These are phyloP conservation scores for Gossypium mustelinum DNA, from an alignment of 345 rosid species.

Conservation along the genomic window DNA sequence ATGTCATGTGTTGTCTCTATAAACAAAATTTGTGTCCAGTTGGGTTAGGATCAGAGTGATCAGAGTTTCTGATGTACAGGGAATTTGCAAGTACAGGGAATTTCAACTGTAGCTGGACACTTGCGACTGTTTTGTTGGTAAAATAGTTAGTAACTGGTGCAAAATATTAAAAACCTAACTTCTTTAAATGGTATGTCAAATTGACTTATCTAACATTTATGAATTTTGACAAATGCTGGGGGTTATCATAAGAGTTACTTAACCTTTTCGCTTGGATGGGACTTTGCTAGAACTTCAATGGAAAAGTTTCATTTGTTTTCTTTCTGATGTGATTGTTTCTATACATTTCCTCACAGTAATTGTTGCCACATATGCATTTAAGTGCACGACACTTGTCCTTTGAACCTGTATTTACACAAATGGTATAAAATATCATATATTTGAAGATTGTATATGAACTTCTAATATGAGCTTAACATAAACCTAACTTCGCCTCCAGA, in stretches of 20 bases:
- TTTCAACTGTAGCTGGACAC: conserved; percentile 18
- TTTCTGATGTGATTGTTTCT: conserved; percentile 8
- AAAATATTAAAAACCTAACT: neutral
- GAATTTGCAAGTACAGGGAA: conserved; percentile 6
- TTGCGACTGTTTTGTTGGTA: neutral
- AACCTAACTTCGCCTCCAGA: neutral
- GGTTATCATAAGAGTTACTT: neutral
- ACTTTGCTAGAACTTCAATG: neutral
- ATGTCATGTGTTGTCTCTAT: neutral
- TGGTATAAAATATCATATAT: no score
- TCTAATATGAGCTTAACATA: neutral
- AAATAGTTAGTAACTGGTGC: neutral
- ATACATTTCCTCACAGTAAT: neutral
- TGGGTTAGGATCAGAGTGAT: neutral
- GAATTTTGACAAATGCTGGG: neutral
- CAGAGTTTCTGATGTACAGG: neutral
- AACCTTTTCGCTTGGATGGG: conserved; percentile 2
- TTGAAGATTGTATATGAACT: neutral
- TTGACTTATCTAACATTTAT: no score
- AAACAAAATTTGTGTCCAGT: neutral
- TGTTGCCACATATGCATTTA: no score
- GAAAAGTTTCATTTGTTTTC: neutral
- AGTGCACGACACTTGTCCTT: no score
- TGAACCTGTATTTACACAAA: no score
- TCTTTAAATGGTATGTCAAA: neutral